Evolutionary conservation across 163 green algal genomes (phyloP).

Genomic region (Botryococcus braunii): DNA sequence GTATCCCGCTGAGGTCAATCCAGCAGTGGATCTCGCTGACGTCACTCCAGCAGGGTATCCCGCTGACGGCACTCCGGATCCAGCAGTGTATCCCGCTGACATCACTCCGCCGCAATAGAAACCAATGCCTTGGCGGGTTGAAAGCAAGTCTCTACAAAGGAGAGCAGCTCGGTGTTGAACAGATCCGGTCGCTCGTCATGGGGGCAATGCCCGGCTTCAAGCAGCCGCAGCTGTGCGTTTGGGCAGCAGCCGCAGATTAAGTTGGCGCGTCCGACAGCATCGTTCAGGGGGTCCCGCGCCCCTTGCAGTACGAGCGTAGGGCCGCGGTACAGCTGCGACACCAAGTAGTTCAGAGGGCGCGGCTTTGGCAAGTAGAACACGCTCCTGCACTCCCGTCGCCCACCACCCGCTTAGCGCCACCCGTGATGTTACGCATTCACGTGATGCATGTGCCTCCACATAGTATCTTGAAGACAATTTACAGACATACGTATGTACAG

Average conservation of each 20-base stretch:
- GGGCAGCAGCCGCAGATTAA: conserved; percentile 25
- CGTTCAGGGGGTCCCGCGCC: conserved; percentile 74
- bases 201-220: conserved; percentile 84
- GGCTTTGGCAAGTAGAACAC: conserved; percentile 87
- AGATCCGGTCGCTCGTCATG: conserved; percentile 66
- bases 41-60: too few species aligned
- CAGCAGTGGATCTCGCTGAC: too few species aligned
- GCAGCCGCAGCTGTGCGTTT: conserved; percentile 43
- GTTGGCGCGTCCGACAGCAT: conserved; percentile 39
- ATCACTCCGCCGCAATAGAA: too few species aligned
- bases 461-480: too few species aligned
- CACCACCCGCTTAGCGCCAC: too few species aligned
- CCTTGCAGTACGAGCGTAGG: conserved; percentile 56
- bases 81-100: too few species aligned
- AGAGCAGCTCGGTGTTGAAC: conserved; percentile 43
- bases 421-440: too few species aligned
- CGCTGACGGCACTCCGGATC: too few species aligned
- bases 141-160: conserved; percentile 32
- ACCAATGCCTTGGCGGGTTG: too few species aligned
- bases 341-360: conserved; percentile 73
- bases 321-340: conserved; percentile 42
- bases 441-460: too few species aligned
- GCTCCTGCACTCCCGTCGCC: conserved; percentile 50
- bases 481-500: too few species aligned
- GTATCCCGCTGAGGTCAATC: too few species aligned